Percentiles rank a stretch among this genome's conserved stretches.
Conservation (phyloP, 192 early-diverging fungal genomes). For the Coemansia biformis region DNA sequence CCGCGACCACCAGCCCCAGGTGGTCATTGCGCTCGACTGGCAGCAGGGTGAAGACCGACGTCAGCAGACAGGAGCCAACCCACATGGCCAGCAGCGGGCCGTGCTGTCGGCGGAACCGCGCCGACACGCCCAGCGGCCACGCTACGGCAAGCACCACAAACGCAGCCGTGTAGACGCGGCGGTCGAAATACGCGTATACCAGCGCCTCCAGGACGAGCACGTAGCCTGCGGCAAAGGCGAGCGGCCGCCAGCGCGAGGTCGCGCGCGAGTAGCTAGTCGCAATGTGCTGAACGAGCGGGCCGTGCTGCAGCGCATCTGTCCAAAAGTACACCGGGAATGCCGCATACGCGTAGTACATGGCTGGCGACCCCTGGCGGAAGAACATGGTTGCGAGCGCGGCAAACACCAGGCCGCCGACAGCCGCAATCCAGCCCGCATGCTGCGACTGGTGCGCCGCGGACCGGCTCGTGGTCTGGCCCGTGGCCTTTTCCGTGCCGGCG, state of each 20-base stretch:
- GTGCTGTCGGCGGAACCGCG: constrained; percentile 49
- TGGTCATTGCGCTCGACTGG: constrained; percentile 83
- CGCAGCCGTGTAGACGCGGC: constrained; percentile 50
- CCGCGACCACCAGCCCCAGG: constrained; percentile 55
- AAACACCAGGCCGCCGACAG: constrained; percentile 39
- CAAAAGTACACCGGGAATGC: constrained; percentile 86
- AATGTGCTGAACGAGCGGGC: constrained; percentile 29
- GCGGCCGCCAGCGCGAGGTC: constrained; percentile 31
- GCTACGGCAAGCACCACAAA: constrained; percentile 65
- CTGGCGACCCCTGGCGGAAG: constrained; percentile 68
- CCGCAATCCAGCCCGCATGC: constrained; percentile 28
- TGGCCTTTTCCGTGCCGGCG: too few relatives aligned
- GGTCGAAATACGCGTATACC: constrained; percentile 83
- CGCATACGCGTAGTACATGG: constrained; percentile 82
- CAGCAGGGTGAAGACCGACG: constrained; percentile 80
- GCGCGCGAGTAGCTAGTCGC: constrained; percentile 13
- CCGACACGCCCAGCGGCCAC: constrained; percentile 58
- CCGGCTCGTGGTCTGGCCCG: too few relatives aligned
- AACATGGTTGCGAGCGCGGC: constrained; percentile 55
- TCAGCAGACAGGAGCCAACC: constrained; percentile 61
- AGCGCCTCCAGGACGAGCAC: constrained; percentile 69
- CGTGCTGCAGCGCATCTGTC: constrained; percentile 54
- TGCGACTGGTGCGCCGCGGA: constrained; percentile 9
- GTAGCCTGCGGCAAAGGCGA: constrained; percentile 52
- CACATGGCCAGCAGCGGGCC: constrained; percentile 55